Base-by-base conservation (phyloP, 2,329 filamentous ascomycete species). In the Claviceps monticola region DNA sequence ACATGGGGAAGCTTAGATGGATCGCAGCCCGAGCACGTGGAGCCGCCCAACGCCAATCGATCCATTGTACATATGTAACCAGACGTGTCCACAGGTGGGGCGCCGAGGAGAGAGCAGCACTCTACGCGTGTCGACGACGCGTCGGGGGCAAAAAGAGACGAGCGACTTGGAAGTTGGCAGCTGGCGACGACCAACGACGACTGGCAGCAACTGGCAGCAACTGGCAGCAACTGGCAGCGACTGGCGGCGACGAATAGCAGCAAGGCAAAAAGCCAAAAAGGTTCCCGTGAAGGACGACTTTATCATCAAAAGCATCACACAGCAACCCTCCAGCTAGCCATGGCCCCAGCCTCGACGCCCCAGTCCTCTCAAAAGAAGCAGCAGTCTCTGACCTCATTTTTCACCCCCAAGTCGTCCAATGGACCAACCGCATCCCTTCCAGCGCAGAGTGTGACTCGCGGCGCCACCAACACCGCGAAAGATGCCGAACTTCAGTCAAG, bases 331-430 rank as follows among this genome's bases (percentile, higher is more conserved):
- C 17, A 17, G 29, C 19, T 36, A 45, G 51, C 49, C 37, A 70
- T 70, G 67, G 59, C 67, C 19, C 66, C 42, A 14, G 23, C 29
- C 29, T 34, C 67, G 9, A 51, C 58, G 42, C 53, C 72, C 1
- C 50, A 43, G 13, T 41, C 50, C 17, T 37, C 68, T 29, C 69
- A 65, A 51, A 86, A 84, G 67, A 86, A 84, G 60, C 88, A 96
- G 63, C 79, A 84, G 58, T 87, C 88, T 1, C 83, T 96, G 55
- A 93, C 88, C 3, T 90, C 82, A 62, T 95, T 95, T 69, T 95
- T 95, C 64, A 78, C 81, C 1, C 80, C 80, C 14, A 83, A 77
- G 56, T 70, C 78, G 13, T 64, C 69, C 61, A 76, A 75, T 64
- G 71, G 70, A 53, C 59, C 71, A 23, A 60, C 66, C n/a, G 62